Evolutionary conservation across 352 stramenopile genomes (phyloP).

Genomic region (Globisporangium ultimum): DNA sequence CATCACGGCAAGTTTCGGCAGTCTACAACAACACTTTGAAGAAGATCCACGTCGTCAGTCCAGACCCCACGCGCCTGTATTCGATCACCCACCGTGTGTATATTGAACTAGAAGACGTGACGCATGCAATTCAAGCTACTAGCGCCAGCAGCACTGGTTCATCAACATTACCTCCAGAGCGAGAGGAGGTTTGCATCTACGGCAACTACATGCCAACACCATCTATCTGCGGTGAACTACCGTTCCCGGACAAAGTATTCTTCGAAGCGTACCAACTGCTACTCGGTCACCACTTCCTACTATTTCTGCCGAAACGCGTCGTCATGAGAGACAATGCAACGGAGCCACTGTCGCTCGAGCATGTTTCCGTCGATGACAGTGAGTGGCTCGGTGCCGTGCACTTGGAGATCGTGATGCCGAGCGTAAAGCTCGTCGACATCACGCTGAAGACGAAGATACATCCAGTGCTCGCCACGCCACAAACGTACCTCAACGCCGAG

Average conservation of each 20-base stretch:
- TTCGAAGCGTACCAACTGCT: conserved; percentile 16
- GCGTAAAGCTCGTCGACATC: conserved; percentile 25
- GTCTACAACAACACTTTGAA: background rate
- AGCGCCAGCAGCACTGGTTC: no score
- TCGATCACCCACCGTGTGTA: conserved; percentile 37
- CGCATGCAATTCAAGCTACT: background rate
- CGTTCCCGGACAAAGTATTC: conserved; percentile 33
- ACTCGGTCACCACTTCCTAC: conserved; percentile 38
- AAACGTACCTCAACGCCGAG: conserved; percentile 16
- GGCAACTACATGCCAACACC: conserved; percentile 21
- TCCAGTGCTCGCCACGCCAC: background rate
- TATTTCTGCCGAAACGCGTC: conserved; percentile 20
- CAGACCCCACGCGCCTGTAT: conserved; percentile 22
- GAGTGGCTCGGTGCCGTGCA: conserved; percentile 33
- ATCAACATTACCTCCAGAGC: background rate
- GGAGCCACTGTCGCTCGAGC: background rate
- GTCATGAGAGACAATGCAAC: background rate
- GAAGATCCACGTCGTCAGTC: conserved; percentile 27
- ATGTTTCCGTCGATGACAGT: background rate
- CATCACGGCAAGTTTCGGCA: background rate
- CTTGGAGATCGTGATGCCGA: conserved; percentile 36
- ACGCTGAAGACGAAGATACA: background rate
- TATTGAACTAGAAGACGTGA: conserved; percentile 29
- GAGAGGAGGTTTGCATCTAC: conserved; percentile 37
- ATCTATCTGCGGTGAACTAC: conserved; percentile 21